phyloP scores from a whole-genome alignment of 495 filamentous ascomycete genomes.

The Annulohypoxylon stygium region DNA sequence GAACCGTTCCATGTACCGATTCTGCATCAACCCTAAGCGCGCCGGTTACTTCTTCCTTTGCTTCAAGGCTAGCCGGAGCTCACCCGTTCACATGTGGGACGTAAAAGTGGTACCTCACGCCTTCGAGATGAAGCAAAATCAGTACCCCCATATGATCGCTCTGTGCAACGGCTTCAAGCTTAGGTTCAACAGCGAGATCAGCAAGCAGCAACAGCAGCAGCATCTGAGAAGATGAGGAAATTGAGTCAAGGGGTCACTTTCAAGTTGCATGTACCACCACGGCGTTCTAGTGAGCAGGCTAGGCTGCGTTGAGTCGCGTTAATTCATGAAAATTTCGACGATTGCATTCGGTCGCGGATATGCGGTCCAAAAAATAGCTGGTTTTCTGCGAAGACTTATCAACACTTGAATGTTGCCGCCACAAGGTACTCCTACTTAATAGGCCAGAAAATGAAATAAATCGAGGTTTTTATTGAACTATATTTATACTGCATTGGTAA shows the following conservation, averaged over 20 bases:
- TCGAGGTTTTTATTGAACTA: conserved; percentile 2
- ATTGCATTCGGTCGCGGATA: conserved; percentile 11
- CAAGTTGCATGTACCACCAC: conserved; percentile 21
- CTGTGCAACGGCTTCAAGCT: conserved; percentile 87
- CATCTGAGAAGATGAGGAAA: conserved; percentile 50
- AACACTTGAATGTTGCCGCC: neutral
- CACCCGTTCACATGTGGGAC: conserved; percentile 80
- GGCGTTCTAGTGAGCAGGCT: conserved; percentile 28
- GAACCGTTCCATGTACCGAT: conserved; percentile 90
- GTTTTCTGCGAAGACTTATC: neutral
- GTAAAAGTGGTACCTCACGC: conserved; percentile 90
- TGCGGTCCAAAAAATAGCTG: conserved; percentile 5
- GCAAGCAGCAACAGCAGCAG: conserved; percentile 59
- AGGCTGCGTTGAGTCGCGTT: conserved; percentile 17
- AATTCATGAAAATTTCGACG: conserved; percentile 6
- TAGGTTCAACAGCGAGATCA: conserved; percentile 64
- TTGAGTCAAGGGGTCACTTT: neutral
- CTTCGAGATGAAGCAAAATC: conserved; percentile 86
- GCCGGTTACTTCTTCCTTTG: conserved; percentile 95
- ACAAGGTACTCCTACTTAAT: conserved; percentile 12
- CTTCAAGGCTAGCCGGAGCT: conserved; percentile 88
- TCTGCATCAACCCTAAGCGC: conserved; percentile 91
- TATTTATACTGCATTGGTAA: neutral
- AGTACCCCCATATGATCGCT: conserved; percentile 93
- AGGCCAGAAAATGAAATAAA: conserved; percentile 18